Base-by-base conservation (phyloP, 2,329 filamentous ascomycete species). In the Fusarium sp. region DNA sequence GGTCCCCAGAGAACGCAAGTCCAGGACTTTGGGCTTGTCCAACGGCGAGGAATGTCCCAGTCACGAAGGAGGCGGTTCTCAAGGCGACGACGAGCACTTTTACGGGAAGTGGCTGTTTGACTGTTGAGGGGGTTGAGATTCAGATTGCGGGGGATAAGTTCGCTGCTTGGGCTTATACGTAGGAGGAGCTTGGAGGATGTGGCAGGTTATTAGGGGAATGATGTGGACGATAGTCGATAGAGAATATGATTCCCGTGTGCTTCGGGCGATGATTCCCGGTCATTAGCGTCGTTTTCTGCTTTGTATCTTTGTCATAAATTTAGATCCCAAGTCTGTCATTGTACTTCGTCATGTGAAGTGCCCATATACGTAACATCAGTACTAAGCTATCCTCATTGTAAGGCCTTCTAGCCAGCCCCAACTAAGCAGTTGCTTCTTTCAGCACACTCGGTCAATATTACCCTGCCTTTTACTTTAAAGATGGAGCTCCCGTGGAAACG, bases 111-210 rank as follows among this genome's bases (percentile, higher is more conserved):
- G 77, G 81, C 5, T 86, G 85, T 32, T 56, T 81, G 7, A 60
- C 73, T 9, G 71, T 84, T 5, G 72, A 80, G 9, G 83, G 81
- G 0, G 63, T 86, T 35, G 65, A 76, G 25, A 75, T 83, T 16
- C 74, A 77, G 13, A 58, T 69, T 21, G 76, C 73, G 2, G 73
- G 72, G 3, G 73, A 74, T 21, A 35, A 77, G 3, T 72, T 78
- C 66, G 84, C 83, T 7, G 80, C 80, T 32, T 86, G 81, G 81
- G 79, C 84, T 60, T 86, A 86, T 61, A 76, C 75, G n/a, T 84
- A 65, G 11, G 13, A 7, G 21, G 21, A 23, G 12, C 8, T 25
- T 25, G 3, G 19, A 6, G 21, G 25, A 12, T 43, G 5, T 38
- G n/a, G 3, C 19, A 25, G n/a, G 30, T 19, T 13, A 10, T 19